Percentiles rank a stretch among this genome's conserved stretches.
phyloP scores from a whole-genome alignment of 208 protist genomes.

The Trypanosoma avium region DNA sequence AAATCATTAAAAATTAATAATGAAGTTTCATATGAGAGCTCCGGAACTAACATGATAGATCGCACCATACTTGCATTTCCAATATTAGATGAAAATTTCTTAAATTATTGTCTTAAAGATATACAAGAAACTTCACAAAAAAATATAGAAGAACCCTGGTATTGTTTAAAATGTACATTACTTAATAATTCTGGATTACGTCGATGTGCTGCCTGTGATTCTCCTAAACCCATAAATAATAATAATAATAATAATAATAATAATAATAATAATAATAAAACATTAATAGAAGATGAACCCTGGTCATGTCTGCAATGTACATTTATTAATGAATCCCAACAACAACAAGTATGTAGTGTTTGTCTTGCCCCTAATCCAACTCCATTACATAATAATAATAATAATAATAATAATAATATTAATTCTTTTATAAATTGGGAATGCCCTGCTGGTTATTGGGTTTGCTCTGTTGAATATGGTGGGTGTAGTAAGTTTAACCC shows the following conservation, averaged over 20 bases:
- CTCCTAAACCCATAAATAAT: conserved; percentile 34
- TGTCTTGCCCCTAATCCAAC: conserved; percentile 55
- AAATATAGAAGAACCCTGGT: conserved; percentile 29
- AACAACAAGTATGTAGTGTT: conserved; percentile 37
- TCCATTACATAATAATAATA: conserved; percentile 31
- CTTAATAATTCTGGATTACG: conserved; percentile 30
- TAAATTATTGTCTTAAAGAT: conserved; percentile 23
- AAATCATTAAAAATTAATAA: not conserved
- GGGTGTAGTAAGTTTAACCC: conserved; percentile 89
- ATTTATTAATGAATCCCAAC: conserved; percentile 54
- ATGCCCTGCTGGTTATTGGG: conserved; percentile 78
- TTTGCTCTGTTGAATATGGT: conserved; percentile 78
- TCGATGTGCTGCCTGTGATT: conserved; percentile 42
- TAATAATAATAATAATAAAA: no score
- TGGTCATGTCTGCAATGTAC: conserved; percentile 66
- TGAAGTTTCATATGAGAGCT: conserved; percentile 4
- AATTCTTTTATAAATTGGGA: conserved; percentile 28
- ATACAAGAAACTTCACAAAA: not conserved
- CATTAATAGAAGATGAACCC: conserved; percentile 39
- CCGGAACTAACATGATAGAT: not conserved
- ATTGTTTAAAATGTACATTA: conserved; percentile 52
- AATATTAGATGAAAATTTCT: conserved; percentile 4
- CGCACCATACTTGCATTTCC: conserved; percentile 5
- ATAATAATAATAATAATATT: conserved; percentile 3
- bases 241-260: no score